A percentile compares a stretch with the other conserved stretches of the same genome.
Conservation (phyloP, 2,329 filamentous ascomycete species). For the Ophiostoma sp. region DNA sequence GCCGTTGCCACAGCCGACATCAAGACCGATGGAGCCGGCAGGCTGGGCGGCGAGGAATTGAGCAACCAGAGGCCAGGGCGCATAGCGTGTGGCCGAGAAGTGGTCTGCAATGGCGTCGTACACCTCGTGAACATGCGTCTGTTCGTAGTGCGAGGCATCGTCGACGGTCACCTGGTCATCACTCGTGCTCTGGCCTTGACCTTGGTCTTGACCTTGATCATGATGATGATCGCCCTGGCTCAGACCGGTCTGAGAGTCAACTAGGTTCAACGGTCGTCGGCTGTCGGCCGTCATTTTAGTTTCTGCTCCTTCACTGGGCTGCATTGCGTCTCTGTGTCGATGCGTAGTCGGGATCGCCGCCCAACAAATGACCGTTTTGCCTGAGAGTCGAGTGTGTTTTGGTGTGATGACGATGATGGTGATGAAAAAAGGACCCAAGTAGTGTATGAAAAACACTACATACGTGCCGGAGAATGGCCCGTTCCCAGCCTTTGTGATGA, state of each 20-base stretch:
- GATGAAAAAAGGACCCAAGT: background rate
- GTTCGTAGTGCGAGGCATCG: constrained; percentile 64
- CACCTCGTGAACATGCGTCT: constrained; percentile 83
- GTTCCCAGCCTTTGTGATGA: background rate
- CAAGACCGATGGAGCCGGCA: constrained; percentile 76
- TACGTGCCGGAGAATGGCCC: background rate
- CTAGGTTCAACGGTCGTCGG: background rate
- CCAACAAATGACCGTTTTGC: background rate
- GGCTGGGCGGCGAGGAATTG: constrained; percentile 67
- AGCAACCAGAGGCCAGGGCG: constrained; percentile 91
- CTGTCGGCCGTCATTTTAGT: background rate
- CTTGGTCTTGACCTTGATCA: background rate
- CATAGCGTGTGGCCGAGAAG: constrained; percentile 76
- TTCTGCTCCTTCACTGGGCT: background rate
- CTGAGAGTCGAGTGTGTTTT: background rate
- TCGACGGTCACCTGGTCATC: background rate
- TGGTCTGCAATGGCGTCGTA: constrained; percentile 86
- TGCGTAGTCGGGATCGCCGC: background rate
- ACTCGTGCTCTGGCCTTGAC: background rate
- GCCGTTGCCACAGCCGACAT: constrained; percentile 95
- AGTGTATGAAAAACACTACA: background rate
- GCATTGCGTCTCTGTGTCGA: background rate
- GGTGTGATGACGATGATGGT: background rate
- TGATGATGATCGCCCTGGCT: background rate
- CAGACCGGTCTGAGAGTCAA: background rate